Base-by-base conservation (phyloP, 2,329 filamentous ascomycete species). In the Sarocladium kiliense region DNA sequence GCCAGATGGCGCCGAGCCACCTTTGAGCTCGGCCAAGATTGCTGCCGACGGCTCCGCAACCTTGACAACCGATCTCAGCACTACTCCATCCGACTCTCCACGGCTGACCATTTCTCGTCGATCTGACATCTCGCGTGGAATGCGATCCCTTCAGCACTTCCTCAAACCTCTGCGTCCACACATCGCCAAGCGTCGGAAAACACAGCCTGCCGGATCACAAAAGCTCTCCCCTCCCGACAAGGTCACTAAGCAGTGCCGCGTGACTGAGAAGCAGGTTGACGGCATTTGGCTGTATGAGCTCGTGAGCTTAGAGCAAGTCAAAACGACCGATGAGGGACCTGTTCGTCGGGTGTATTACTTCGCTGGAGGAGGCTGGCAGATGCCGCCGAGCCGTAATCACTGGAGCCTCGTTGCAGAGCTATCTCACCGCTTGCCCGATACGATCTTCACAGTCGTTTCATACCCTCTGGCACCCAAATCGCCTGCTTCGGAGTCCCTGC, bases 341-440 rank as follows among this genome's bases (percentile, higher is more conserved):
- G 5, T 51, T 19, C 7, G 58, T 0, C 58, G 65, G 5, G 63
- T 85, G 23, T 76, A 79, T 57, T 84, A 83, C 57, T 82, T 82
- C 58, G 71, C 72, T 0, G 81, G 81, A 1, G 81, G 81, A 6
- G 78, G 77, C 3, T 84, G 81, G 76, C 77, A 79, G 57, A 69
- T 69, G 59, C 77, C 77, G 0, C 75, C 81, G 0, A 73, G 71
- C 2, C 59, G 65, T 0, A 70, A 79, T 49, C 81, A 84, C 58
- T 84, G 80, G 79, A 70, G 70, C 5, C 65, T 82, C 6, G 70
- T 73, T 53, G 68, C 74, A 0, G 72, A 78, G 54, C 64, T 84
- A 4, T 72, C 72, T 0, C 63, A 65, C 2, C 63, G 72, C 1
- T 57, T 82, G 2, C 65, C 70, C 0, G 64, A 70, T 5, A 72